Evolutionary conservation across 2,329 filamentous ascomycete genomes (phyloP), one percentile per base, ranked within the genome.

Genomic region (Dendryphion nanum): DNA sequence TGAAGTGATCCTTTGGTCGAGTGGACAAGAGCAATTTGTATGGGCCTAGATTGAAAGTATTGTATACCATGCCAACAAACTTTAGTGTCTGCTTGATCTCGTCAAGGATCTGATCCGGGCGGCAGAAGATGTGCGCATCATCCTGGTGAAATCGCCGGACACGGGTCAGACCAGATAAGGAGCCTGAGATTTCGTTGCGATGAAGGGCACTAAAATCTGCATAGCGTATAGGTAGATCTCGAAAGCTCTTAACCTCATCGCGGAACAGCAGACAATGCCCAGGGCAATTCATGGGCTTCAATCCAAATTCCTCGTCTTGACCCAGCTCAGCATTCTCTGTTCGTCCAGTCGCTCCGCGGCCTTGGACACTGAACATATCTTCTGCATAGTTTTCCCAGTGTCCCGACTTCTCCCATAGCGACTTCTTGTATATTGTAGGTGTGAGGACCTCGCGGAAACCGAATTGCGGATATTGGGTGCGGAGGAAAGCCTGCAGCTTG

Each of bases 221-320:
- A 65, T 88, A 89, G 53, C 89, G 82, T 44, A 94, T 77, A 1
- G 89, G 89, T 14, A 95, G 71, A 48, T 95, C 86, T 47, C 84
- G 79, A 66, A 91, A 91, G 51, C 83, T 89, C 44, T 82, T 81
- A 40, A 77, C 76, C 48, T 83, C 78, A 32, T 83, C 83, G 43
- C 79, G 83, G 61, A 94, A 95, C 45, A 95, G 78, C 47, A 95
- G 72, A 61, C 88, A 94, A 65, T 95, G 89, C 3, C 88, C 89
- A 0, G 89, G 89, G 60, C 89, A 95, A 61, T 95, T 95, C 89
- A 95, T 95, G 12, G 89, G 89, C 66, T 95, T 95, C 51, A 95
- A 70, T 14, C 86, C 87, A 65, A 87, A 94, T 45, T 86, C 84
- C 47, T 83, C 81, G 45, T 85, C 80, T 44, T 82, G 78, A 15